Conservation (phyloP, 2,329 filamentous ascomycete genomes). For the Aspergillus sp. region DNA sequence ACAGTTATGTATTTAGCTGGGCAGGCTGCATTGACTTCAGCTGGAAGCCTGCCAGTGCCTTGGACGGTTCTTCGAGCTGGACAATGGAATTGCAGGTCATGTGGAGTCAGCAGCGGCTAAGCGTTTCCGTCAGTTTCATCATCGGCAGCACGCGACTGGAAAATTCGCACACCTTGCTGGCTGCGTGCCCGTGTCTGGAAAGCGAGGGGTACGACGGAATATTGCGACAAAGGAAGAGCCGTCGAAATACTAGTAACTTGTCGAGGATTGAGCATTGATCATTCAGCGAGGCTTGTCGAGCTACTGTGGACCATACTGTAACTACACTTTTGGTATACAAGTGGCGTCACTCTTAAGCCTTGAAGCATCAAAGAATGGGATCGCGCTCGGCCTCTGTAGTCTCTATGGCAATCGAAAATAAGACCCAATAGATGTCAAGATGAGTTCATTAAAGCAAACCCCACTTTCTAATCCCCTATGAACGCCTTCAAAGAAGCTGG, state of each 20-base stretch:
- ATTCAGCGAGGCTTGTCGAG: background rate
- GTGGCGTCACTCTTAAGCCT: background rate
- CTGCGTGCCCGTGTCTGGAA: background rate
- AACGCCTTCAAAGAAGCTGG: conserved; percentile 3
- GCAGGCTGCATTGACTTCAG: background rate
- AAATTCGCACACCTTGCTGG: conserved; percentile 12
- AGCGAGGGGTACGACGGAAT: background rate
- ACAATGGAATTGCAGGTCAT: conserved; percentile 5
- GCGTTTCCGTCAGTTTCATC: conserved; percentile 8
- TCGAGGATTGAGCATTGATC: background rate
- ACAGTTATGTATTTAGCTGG: background rate
- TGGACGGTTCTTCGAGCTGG: background rate
- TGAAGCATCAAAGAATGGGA: background rate
- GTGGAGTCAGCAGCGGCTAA: conserved; percentile 15
- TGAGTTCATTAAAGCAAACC: conserved; percentile 3
- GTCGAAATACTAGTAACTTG: background rate
- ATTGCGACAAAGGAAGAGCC: background rate
- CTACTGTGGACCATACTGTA: background rate
- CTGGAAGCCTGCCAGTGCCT: background rate
- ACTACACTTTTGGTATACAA: background rate
- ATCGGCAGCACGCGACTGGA: conserved; percentile 18
- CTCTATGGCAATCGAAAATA: background rate
- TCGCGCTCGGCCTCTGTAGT: background rate
- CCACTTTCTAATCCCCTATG: conserved; percentile 7
- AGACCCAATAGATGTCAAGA: background rate